Base-by-base conservation (phyloP, 495 filamentous ascomycete species). In the Penicillium manginii region DNA sequence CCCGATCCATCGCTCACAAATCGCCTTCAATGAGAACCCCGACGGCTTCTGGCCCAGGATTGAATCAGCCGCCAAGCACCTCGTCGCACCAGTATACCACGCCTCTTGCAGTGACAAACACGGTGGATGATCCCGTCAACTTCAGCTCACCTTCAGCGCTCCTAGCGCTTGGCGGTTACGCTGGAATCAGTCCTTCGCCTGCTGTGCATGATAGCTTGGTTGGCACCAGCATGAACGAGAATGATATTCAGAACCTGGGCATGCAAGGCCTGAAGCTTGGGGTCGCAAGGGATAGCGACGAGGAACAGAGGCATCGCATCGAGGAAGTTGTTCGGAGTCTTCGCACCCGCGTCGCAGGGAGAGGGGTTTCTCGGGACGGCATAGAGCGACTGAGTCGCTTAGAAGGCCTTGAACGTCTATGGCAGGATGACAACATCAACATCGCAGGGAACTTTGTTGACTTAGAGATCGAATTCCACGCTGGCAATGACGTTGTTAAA, bases 351-450 rank as follows among this genome's bases (percentile, higher is more conserved):
- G 78, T 81, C 2, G 66, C 77, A 6, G 78, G 78, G 2, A 64
- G 79, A 49, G 77, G 76, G 18, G 90, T 98, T 32, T 90, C 91
- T 50, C 85, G 92, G 51, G 88, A 92, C 43, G 91, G 91, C 0
- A 78, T 98, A 40, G 91, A 93, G 72, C 81, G 91, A 42, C 63
- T 96, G 33, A 89, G 86, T 6, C 81, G 84, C 61, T 78, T 88
- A 21, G 82, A 89, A 55, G 91, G 86, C 18, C 83, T 97, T 31
- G 91, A 94, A 53, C 85, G 81, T 48, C 75, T 91, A 31, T 89
- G 88, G 84, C 88, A 91, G 61, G 80, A 83, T 15, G 77, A 85
- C 56, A 86, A 81, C 22, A 74, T 94, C 59, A 84, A 84, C 48
- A 86, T 93, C 56, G 91, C 89, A 2, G 91, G 91, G 3, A 85